Evolutionary conservation across 75 land plant species (phyloP), one percentile per base, ranked within the genome.

Genomic region (Cryptomeria japonica): DNA sequence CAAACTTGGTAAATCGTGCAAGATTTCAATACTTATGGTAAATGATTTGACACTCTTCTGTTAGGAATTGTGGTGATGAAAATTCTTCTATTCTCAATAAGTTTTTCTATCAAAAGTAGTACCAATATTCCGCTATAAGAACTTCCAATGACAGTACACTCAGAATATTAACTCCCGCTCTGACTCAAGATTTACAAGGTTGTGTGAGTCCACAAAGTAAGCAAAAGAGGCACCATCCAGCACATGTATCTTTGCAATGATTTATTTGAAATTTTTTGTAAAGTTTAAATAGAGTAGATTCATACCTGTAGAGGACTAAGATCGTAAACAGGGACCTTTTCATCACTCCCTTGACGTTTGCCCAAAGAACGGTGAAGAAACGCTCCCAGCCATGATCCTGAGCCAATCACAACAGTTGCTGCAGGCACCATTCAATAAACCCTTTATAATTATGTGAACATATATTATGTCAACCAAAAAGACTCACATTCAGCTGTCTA

Each of bases 321-420:
- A 72, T 76, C 13, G 61, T 80, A 83, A 83, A 90, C 87, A 64
- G 39, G 25, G 44, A 55, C 83, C 85, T 83, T 88, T 53, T 6
- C 86, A 28, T 36, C 28, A n/a, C 61, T 88, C 79, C 87, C 89
- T 39, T 73, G 84, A 28, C 92, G 90, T 82, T 53, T 93, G 58
- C 87, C 87, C 82, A 85, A 53, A 15, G 87, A 46, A 34, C 93
- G 95, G 78, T 34, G 73, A 51, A 93, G 89, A 16, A 94, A 79
- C 84, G 93, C 90, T 88, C 88, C 90, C 28, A 94, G 49, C 95
- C 95, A 93, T 89, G 94, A 86, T 86, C 89, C 87, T 76, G 93
- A 56, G 87, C 95, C 95, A 90, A 92, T 93, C 95, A 94, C 89
- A 91, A 91, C 95, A 92, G 77, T 88, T 87, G 86, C 92, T 91